Base-by-base conservation (phyloP, 164 flowering plant genomes). In the Houttuynia cordata region DNA sequence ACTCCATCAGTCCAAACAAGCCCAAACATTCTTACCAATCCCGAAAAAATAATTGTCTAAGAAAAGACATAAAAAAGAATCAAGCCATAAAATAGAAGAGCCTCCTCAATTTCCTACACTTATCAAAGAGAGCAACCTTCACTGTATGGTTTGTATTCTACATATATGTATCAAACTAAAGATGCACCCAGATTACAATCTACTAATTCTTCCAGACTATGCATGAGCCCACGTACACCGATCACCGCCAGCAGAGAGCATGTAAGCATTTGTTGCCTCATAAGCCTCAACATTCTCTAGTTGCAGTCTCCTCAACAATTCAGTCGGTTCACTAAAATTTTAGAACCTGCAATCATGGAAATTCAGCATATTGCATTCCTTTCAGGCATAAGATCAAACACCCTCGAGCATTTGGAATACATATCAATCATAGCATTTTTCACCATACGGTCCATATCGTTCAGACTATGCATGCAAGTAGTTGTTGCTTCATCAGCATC, bases 401-500 rank as follows among this genome's bases (percentile, higher is more conserved):
- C n/a, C n/a, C n/a, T n/a, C n/a, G n/a, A n/a, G n/a, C 80, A 73
- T 58, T 76, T 76, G 9, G 75, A 64, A 52, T 73, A 76, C 80
- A 76, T 76, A 57, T 71, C 77, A 42, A 76, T 66, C 60, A 76
- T 34, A 30, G 75, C 63, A 52, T 67, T 71, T 14, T 56, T 57
- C 57, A 69, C 64, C 0, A 41, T 10, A 37, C 66, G 53, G 53
- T 70, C 64, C 67, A 73, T 58, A 68, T 21, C 69, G 59, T 5
- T 62, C 65, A 45, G 68, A 58, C 39, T 66, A 71, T 30, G 64
- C 59, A 57, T 74, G 77, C 71, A 69, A 22, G 72, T 69, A 34
- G 73, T 24, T 13, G 76, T 71, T 25, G 67, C 75, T 18, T 57
- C 67, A 59, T 68, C 71, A 7, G 69, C 67, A 21, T 57, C 47